phyloP scores from a whole-genome alignment of 352 stramenopile genomes.

The Globisporangium iwayamae region DNA sequence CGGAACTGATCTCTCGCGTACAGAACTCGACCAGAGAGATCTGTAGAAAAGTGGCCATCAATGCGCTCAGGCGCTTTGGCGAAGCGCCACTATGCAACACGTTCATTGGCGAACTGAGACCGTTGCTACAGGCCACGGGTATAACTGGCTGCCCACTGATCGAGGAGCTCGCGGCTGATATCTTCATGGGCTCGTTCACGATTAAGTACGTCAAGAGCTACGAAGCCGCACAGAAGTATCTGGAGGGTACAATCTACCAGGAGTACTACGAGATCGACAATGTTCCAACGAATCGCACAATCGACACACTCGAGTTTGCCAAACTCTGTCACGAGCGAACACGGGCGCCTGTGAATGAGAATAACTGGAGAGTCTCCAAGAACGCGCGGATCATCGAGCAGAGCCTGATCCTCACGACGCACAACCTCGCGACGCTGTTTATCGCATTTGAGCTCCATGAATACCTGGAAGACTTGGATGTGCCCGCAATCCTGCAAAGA shows the following conservation, averaged over 20 bases:
- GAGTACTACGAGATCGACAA: slow-evolving; percentile 15
- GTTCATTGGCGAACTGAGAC: slow-evolving; percentile 16
- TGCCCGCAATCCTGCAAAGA: too few species aligned
- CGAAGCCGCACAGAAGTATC: slow-evolving; percentile 3
- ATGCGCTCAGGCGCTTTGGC: slow-evolving; percentile 1
- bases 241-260: slow-evolving; percentile 18
- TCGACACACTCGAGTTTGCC: background rate
- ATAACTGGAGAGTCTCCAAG: slow-evolving; percentile 4
- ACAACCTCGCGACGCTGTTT: too few species aligned
- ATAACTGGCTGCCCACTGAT: slow-evolving; percentile 9
- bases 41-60: background rate
- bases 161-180: slow-evolving; percentile 21
- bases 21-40: background rate
- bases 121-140: slow-evolving; percentile 2
- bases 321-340: background rate
- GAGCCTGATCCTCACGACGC: background rate
- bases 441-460: too few species aligned
- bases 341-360: background rate
- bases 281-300: too few species aligned
- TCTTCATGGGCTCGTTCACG: slow-evolving; percentile 21
- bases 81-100: slow-evolving; percentile 8
- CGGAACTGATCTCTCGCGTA: background rate
- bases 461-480: too few species aligned
- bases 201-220: slow-evolving; percentile 16
- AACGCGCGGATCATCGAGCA: slow-evolving; percentile 22